These are phyloP conservation scores for Penicillium salamii DNA, from an alignment of 495 filamentous ascomycete species.

Conservation along the genomic window DNA sequence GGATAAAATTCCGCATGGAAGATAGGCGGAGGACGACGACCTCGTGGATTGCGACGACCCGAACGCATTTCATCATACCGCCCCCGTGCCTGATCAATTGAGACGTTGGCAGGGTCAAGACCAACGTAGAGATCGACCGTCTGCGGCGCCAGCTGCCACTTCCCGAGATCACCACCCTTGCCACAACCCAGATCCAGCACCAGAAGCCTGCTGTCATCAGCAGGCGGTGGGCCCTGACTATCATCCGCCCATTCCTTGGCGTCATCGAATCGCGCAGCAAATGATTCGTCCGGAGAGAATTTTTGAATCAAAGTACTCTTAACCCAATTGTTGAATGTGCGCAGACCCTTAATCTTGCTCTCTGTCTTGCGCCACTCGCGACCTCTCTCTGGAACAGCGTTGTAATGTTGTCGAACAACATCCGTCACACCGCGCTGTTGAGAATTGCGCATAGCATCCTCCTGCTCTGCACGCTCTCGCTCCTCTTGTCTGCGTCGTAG, in stretches of 20 bases:
- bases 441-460: slow-evolving; percentile 47
- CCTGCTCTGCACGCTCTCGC: slow-evolving; percentile 57
- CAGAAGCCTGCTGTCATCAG: slow-evolving; percentile 54
- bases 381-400: slow-evolving; percentile 82
- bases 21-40: slow-evolving; percentile 54
- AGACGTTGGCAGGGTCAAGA: slow-evolving; percentile 86
- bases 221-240: slow-evolving; percentile 41
- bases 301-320: slow-evolving; percentile 97
- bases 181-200: slow-evolving; percentile 95
- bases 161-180: slow-evolving; percentile 91
- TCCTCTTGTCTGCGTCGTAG: slow-evolving; percentile 65
- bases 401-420: slow-evolving; percentile 89
- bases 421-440: slow-evolving; percentile 66
- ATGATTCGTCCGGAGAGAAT: slow-evolving; percentile 82
- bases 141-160: slow-evolving; percentile 91
- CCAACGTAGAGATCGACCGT: slow-evolving; percentile 86
- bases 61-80: slow-evolving; percentile 74
- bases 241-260: slow-evolving; percentile 51
- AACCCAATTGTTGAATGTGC: slow-evolving; percentile 97
- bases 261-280: slow-evolving; percentile 38
- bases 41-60: slow-evolving; percentile 45
- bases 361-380: slow-evolving; percentile 93
- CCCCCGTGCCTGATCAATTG: slow-evolving; percentile 83
- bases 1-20: slow-evolving; percentile 84
- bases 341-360: slow-evolving; percentile 87